phyloP scores from a whole-genome alignment of 164 flowering plant genomes.

The Aristolochia contorta region DNA sequence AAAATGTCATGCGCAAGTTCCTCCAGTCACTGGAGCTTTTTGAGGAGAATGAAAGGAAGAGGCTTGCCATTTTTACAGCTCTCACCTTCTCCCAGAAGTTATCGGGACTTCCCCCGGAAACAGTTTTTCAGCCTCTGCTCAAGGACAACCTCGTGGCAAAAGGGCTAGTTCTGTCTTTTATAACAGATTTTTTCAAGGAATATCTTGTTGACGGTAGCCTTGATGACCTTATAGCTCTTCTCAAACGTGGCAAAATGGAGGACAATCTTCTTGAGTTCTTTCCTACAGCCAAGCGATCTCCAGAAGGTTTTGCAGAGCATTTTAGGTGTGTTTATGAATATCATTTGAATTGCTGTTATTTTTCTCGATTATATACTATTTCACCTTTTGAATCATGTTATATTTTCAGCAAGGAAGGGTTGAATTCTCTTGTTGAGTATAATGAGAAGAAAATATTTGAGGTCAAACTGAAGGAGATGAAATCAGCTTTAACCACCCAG shows the following conservation, averaged over 20 bases:
- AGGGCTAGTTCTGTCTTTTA: conserved; percentile 86
- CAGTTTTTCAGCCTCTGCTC: conserved; percentile 90
- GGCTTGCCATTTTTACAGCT: conserved; percentile 93
- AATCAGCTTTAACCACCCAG: conserved; percentile 71
- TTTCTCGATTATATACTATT: no score
- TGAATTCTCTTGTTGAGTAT: conserved; percentile 65
- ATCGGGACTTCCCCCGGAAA: conserved; percentile 96
- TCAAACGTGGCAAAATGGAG: conserved; percentile 91
- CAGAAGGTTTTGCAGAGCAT: conserved; percentile 85
- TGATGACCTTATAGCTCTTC: conserved; percentile 83
- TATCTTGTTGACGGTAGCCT: conserved; percentile 85
- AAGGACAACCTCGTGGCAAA: conserved; percentile 93
- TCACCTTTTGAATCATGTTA: background rate
- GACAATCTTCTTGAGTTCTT: conserved; percentile 81
- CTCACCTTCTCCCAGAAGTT: conserved; percentile 95
- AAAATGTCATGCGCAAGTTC: conserved; percentile 94
- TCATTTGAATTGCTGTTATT: no score
- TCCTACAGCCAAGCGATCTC: conserved; percentile 75
- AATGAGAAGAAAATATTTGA: conserved; percentile 93
- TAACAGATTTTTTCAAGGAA: conserved; percentile 92
- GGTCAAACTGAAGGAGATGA: conserved; percentile 92
- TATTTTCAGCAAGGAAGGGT: conserved; percentile 60
- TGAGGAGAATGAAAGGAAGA: conserved; percentile 93
- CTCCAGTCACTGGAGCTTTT: conserved; percentile 94
- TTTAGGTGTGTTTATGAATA: conserved; percentile 50